A percentile compares a stretch with the other conserved stretches of the same genome.
phyloP scores from a whole-genome alignment of 1,139 yeast species.

The Suhomyces kunorum region DNA sequence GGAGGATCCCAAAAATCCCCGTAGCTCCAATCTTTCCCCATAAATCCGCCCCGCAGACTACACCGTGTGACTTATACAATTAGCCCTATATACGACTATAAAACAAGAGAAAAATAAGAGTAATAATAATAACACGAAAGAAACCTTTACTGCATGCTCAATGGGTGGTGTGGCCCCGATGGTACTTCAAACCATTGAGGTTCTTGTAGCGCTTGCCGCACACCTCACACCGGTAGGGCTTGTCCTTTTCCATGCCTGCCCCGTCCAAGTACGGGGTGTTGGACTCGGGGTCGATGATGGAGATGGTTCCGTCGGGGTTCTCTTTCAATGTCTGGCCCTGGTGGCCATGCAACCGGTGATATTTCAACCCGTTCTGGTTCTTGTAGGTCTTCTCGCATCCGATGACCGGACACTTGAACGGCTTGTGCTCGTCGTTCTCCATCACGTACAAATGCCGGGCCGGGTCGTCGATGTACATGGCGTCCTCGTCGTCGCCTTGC shows the following conservation, averaged over 20 bases:
- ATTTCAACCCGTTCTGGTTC: conserved; percentile 95
- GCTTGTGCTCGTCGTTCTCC: conserved; percentile 91
- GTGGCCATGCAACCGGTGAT: conserved; percentile 95
- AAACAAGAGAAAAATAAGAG: conserved; percentile 3
- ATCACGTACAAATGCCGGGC: conserved; percentile 90
- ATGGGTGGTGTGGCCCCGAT: conserved; percentile 96
- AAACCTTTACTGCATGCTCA: conserved; percentile 25
- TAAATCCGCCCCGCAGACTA: not conserved
- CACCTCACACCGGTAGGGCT: conserved; percentile 97
- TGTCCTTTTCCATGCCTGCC: conserved; percentile 91
- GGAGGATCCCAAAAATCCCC: no score
- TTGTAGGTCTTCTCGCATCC: conserved; percentile 98
- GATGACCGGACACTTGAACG: conserved; percentile 95
- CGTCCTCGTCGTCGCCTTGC: conserved; percentile 42
- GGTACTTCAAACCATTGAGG: conserved; percentile 93
- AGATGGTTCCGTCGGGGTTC: conserved; percentile 90
- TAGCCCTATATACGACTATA: conserved; percentile 4
- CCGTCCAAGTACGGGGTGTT: conserved; percentile 92
- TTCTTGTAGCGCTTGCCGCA: conserved; percentile 97
- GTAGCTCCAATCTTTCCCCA: no score
- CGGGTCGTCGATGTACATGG: conserved; percentile 83
- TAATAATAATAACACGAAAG: conserved; percentile 11
- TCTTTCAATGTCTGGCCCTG: conserved; percentile 90
- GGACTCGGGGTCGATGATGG: conserved; percentile 90
- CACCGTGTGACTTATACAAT: not conserved